Conservation (phyloP, 2,329 filamentous ascomycete species). For the Neopestalotiopsis rosae region DNA sequence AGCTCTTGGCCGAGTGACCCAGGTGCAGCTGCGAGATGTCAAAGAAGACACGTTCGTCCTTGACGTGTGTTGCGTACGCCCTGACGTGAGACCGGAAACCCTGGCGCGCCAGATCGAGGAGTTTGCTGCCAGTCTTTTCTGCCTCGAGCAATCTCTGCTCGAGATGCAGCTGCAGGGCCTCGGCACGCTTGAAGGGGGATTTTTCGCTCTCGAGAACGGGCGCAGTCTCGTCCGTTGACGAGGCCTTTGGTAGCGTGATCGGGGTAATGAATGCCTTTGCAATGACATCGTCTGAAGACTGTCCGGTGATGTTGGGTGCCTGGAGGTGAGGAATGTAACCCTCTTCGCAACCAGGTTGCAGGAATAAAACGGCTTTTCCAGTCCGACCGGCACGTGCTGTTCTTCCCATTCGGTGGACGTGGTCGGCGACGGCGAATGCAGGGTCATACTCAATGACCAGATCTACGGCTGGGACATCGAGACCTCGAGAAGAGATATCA, state of each 20-base stretch:
- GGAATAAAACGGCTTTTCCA: slow-evolving; percentile 86
- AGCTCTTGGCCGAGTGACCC: slow-evolving; percentile 93
- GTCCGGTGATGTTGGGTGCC: slow-evolving; percentile 49
- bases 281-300: slow-evolving; percentile 59
- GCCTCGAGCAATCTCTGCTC: slow-evolving; percentile 61
- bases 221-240: slow-evolving; percentile 67
- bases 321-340: slow-evolving; percentile 81
- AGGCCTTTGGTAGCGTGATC: slow-evolving; percentile 62
- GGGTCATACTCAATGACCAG: slow-evolving; percentile 96
- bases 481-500: slow-evolving; percentile 92
- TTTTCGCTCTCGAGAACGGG: slow-evolving; percentile 46
- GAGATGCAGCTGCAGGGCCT: slow-evolving; percentile 63
- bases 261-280: slow-evolving; percentile 69
- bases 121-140: slow-evolving; percentile 45
- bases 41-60: slow-evolving; percentile 84
- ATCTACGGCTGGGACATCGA: slow-evolving; percentile 94
- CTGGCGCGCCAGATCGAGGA: slow-evolving; percentile 80
- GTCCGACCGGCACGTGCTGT: slow-evolving; percentile 91
- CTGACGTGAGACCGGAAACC: slow-evolving; percentile 92
- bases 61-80: slow-evolving; percentile 92
- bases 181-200: slow-evolving; percentile 54
- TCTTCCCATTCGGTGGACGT: slow-evolving; percentile 91
- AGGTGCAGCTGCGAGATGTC: slow-evolving; percentile 91
- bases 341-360: slow-evolving; percentile 90
- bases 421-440: slow-evolving; percentile 90